Evolutionary conservation across 1,284 basidiomycete species (phyloP), one percentile per base, ranked within the genome.

Genomic region (Coniophora puteana): DNA sequence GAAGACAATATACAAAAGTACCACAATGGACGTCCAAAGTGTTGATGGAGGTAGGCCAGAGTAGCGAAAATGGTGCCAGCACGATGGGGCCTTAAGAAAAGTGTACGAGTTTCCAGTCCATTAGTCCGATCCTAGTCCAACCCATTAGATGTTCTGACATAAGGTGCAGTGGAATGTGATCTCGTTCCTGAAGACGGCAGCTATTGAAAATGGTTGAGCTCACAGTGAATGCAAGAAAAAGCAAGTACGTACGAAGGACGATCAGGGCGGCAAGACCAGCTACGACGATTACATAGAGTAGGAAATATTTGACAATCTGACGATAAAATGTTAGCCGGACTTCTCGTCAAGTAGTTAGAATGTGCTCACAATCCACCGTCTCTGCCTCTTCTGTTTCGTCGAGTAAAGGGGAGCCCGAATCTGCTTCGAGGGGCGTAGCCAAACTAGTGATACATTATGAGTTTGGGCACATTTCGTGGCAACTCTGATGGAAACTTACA

Each of bases 371-470:
- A 94, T 94, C 83, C 89, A 92, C 53, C 93, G 72, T 50, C 93
- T 77, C 61, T 92, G 89, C 52, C 87, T 78, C 70, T 92, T 91
- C 67, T 93, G 91, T 66, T 93, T 92, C 40, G 86, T 90, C 13
- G 91, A 93, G 74, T 95, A 99, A 49, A 99, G 77, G 17, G 95
- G 95, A 12, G 93, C 80, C 38, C 93, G 87, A 52, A 96, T 96
- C 67, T 95, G 93, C 68, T 93, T 93, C 31, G 90, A 89, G 5
- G 89, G 88, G 38, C 88, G 85, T 42, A 92, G 69, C 89, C 89
- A 92, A 69, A 92, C 89, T 89, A 42, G 33, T 17, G 38, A 29
- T 4, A 27, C 13, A 40, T 18, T 20, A 25, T 44, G 4, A 28
- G 30, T 44, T 32, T 59, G 41, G 27, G 37, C 18, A 30, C 2